Evolutionary conservation across 2,329 filamentous ascomycete genomes (phyloP).

Genomic region (Fusarium xylarioides): DNA sequence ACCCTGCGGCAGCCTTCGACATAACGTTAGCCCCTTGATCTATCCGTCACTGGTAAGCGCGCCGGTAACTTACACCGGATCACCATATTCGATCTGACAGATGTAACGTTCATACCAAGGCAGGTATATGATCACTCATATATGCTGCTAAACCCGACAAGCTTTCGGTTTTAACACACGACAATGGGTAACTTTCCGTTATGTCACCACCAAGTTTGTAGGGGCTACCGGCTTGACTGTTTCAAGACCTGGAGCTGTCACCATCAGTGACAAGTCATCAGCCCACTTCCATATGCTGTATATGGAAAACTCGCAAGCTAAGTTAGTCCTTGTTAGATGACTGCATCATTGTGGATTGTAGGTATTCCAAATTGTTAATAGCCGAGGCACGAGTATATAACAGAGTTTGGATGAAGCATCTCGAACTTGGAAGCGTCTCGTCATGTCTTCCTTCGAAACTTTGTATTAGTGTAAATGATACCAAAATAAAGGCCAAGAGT

Average conservation of each 20-base stretch:
- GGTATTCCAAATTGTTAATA: neutral
- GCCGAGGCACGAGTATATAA: neutral
- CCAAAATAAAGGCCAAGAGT: neutral
- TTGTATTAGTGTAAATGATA: neutral
- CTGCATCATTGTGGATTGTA: neutral
- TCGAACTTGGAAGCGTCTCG: neutral
- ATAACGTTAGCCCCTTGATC: constrained; percentile 11
- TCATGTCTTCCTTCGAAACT: neutral
- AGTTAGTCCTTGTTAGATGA: neutral
- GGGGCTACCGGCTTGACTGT: neutral
- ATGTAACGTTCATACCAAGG: constrained; percentile 15
- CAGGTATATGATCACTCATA: neutral
- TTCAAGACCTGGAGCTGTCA: neutral
- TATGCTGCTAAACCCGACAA: constrained; percentile 4
- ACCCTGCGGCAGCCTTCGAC: constrained; percentile 10
- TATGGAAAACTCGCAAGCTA: constrained; percentile 6
- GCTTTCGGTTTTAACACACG: neutral
- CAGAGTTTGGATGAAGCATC: neutral
- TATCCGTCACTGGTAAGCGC: constrained; percentile 8
- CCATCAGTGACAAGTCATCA: neutral
- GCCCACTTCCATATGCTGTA: neutral
- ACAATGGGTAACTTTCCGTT: neutral
- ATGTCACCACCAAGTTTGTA: neutral
- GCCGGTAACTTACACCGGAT: constrained; percentile 13
- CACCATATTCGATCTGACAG: constrained; percentile 3